phyloP scores from a whole-genome alignment of 148 eudicot species.

The Rhododendron henanense region DNA sequence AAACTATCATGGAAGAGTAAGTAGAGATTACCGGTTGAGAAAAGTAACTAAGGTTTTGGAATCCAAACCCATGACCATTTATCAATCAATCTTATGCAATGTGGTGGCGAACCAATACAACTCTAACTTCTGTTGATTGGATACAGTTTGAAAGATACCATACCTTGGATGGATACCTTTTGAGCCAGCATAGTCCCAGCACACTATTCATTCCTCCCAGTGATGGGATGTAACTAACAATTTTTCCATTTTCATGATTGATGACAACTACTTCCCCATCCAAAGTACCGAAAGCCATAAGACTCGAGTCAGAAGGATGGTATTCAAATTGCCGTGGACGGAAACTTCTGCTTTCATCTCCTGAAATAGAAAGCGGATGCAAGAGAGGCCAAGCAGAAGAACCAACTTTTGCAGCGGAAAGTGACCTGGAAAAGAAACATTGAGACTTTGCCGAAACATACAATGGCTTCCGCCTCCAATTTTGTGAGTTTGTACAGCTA shows the following conservation, averaged over 20 bases:
- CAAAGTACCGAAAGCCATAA: slow-evolving; percentile 89
- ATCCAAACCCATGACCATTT: not conserved
- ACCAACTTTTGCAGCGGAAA: slow-evolving; percentile 79
- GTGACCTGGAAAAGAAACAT: slow-evolving; percentile 56
- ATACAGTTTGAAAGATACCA: slow-evolving; percentile 9
- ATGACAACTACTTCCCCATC: slow-evolving; percentile 90
- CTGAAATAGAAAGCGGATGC: slow-evolving; percentile 47
- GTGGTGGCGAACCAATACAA: not conserved
- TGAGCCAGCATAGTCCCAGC: slow-evolving; percentile 91
- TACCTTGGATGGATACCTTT: slow-evolving; percentile 83
- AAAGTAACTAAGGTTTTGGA: not conserved
- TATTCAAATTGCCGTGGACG: slow-evolving; percentile 97
- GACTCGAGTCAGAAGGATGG: slow-evolving; percentile 78
- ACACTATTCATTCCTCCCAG: slow-evolving; percentile 71
- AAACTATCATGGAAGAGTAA: no score
- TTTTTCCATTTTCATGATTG: slow-evolving; percentile 80
- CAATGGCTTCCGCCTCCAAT: slow-evolving; percentile 20
- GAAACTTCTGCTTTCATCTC: slow-evolving; percentile 50
- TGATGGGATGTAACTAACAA: slow-evolving; percentile 61
- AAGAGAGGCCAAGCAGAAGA: slow-evolving; percentile 71
- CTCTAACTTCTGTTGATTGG: not conserved
- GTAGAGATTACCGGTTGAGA: not conserved
- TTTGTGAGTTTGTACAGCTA: slow-evolving; percentile 12
- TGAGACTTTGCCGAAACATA: slow-evolving; percentile 40
- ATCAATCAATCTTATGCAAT: not conserved